A percentile compares a stretch with the other conserved stretches of the same genome.
Conservation (phyloP, 345 rosid species). For the Eucalyptus polyanthemos region DNA sequence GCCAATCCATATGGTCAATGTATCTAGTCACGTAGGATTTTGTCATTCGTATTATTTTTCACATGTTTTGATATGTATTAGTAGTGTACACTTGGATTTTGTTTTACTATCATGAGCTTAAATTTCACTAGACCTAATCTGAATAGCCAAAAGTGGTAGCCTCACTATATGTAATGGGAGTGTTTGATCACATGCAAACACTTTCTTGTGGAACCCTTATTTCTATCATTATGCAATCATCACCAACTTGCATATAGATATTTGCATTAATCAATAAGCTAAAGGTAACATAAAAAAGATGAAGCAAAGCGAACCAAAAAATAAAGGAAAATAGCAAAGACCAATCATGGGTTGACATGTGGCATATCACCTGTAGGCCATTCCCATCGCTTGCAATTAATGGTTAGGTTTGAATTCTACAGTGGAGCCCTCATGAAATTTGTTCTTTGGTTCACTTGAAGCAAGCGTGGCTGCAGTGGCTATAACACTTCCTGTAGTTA, state of each 20-base stretch:
- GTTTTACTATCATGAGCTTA: not conserved
- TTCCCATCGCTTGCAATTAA: not conserved
- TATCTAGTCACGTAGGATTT: not conserved
- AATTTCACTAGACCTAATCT: not conserved
- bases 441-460: not conserved
- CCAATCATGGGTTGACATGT: not conserved
- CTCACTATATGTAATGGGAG: not conserved
- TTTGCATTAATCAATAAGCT: not conserved
- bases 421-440: not conserved
- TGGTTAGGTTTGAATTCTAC: not conserved
- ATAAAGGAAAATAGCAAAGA: not conserved
- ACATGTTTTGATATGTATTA: not conserved
- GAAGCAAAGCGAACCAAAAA: not conserved
- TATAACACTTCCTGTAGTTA: not conserved
- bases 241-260: not conserved
- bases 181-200: not conserved
- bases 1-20: not conserved
- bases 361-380: not conserved
- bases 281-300: not conserved
- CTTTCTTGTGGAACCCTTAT: not conserved
- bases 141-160: not conserved
- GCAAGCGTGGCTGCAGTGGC: not conserved
- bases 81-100: not conserved
- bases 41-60: not conserved
- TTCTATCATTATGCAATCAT: not conserved